These are phyloP conservation scores for Lentinula sp. DNA, from an alignment of 768 basidiomycete species.

Conservation along the genomic window DNA sequence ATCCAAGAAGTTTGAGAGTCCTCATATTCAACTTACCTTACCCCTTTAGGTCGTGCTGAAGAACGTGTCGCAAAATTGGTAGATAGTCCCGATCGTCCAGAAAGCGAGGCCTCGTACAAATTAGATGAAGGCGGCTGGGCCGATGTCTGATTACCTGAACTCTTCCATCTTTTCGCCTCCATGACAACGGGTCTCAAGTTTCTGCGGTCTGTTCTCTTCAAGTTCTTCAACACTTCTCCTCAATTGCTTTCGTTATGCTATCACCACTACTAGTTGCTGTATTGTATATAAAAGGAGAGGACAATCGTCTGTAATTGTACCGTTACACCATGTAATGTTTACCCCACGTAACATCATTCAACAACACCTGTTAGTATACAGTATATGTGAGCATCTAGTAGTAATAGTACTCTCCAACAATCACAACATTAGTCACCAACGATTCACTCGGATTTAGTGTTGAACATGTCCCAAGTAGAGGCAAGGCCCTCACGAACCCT, in stretches of 20 bases:
- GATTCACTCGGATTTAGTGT: background rate
- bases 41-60: conserved; percentile 69
- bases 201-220: background rate
- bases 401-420: no score
- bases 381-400: no score
- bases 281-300: no score
- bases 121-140: conserved; percentile 88
- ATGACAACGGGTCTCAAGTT: conserved; percentile 8
- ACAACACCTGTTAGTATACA: no score
- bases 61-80: conserved; percentile 89
- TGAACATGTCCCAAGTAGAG: conserved; percentile 9
- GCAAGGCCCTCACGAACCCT: conserved; percentile 7
- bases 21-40: background rate
- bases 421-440: no score
- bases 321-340: no score
- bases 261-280: background rate
- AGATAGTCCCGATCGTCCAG: conserved; percentile 83
- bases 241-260: background rate
- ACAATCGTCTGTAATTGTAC: no score
- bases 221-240: background rate
- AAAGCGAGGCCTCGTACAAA: conserved; percentile 89
- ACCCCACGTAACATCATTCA: no score
- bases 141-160: conserved; percentile 62
- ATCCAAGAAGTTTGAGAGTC: background rate
- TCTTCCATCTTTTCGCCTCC: conserved; percentile 25